A percentile compares a stretch with the other conserved stretches of the same genome.
Conservation (phyloP, 768 basidiomycete genomes). For the Mycena galericulata region DNA sequence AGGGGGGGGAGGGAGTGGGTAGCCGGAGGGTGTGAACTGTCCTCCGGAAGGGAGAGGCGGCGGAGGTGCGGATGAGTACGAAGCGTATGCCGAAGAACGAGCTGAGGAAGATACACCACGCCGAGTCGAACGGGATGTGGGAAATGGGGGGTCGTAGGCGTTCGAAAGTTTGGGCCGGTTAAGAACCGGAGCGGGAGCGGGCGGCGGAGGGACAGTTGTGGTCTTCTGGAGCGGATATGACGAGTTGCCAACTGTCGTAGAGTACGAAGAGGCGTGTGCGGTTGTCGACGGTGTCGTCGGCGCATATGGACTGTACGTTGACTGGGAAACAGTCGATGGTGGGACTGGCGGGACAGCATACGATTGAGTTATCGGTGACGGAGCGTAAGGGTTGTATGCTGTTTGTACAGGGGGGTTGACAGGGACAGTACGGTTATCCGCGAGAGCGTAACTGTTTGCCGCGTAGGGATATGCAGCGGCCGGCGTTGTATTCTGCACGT, state of each 20-base stretch:
- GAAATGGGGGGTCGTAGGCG: constrained; percentile 84
- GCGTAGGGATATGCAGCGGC: constrained; percentile 29
- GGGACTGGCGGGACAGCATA: constrained; percentile 36
- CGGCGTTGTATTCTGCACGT: constrained; percentile 25
- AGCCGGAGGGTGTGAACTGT: constrained; percentile 27
- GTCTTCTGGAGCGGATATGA: constrained; percentile 37
- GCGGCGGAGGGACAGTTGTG: constrained; percentile 47
- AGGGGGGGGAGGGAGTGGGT: constrained; percentile 32
- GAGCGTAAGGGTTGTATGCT: constrained; percentile 52
- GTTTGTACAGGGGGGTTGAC: constrained; percentile 28
- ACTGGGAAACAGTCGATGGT: constrained; percentile 28
- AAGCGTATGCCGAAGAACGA: constrained; percentile 40
- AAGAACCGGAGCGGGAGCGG: constrained; percentile 56
- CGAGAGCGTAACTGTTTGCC: constrained; percentile 18
- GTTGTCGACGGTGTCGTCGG: constrained; percentile 36
- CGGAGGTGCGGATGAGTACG: constrained; percentile 35
- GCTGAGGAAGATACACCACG: constrained; percentile 44
- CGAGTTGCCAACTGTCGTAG: constrained; percentile 29
- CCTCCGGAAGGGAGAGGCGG: constrained; percentile 17
- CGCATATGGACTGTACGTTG: constrained; percentile 36
- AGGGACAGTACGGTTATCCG: constrained; percentile 26
- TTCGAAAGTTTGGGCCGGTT: constrained; percentile 74
- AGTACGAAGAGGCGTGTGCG: constrained; percentile 43
- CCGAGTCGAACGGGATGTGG: constrained; percentile 56
- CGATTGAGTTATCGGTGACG: constrained; percentile 41